Evolutionary conservation across 352 stramenopile species (phyloP).

Genomic region (Phytophthora capsici): DNA sequence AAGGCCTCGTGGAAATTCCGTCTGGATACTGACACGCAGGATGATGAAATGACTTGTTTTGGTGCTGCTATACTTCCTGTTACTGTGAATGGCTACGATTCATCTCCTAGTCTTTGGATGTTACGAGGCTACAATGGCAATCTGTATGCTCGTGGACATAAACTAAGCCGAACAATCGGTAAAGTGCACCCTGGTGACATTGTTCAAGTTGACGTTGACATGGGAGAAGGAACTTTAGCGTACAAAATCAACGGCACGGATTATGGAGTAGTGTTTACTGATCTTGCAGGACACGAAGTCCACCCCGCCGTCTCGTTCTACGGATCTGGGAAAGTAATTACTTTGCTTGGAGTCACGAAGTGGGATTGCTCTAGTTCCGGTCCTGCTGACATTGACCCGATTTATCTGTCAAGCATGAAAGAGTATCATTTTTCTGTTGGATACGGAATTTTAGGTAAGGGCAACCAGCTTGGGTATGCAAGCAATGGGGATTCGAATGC

Average conservation of each 20-base stretch:
- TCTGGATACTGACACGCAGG: conserved; percentile 87
- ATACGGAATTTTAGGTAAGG: conserved; percentile 81
- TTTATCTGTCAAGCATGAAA: conserved; percentile 79
- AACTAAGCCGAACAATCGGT: conserved; percentile 82
- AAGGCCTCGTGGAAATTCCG: conserved; percentile 90
- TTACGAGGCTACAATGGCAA: conserved; percentile 92
- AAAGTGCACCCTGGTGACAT: conserved; percentile 91
- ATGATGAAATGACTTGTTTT: conserved; percentile 94
- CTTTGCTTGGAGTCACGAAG: conserved; percentile 76
- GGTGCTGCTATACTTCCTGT: conserved; percentile 89
- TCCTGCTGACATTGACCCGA: conserved; percentile 53
- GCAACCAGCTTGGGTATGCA: conserved; percentile 78
- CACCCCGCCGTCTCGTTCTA: conserved; percentile 91
- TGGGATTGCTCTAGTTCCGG: conserved; percentile 56
- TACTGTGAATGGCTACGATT: conserved; percentile 90
- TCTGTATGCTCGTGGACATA: conserved; percentile 89
- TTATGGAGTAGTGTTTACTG: conserved; percentile 87
- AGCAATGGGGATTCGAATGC: conserved; percentile 46
- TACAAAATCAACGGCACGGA: conserved; percentile 93
- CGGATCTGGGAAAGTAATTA: conserved; percentile 89
- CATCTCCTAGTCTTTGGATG: conserved; percentile 93
- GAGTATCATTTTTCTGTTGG: conserved; percentile 84
- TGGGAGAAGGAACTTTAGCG: conserved; percentile 83
- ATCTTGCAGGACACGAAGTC: conserved; percentile 82
- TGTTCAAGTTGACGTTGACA: conserved; percentile 89